phyloP scores from a whole-genome alignment of 805 yeast species.

The Yarrowia sp. region DNA sequence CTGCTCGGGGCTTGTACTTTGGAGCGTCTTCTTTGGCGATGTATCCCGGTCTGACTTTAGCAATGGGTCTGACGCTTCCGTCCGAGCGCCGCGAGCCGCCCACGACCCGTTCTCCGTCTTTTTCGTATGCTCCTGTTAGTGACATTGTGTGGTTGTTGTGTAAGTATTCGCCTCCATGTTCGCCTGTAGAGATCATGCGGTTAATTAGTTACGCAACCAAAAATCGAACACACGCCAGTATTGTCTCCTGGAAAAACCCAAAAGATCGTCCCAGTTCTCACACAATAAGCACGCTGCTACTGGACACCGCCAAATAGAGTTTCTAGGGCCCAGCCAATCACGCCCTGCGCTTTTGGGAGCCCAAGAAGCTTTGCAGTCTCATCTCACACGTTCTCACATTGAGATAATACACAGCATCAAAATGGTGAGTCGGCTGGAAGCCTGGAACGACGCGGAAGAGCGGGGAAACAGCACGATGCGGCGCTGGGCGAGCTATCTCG shows the following conservation, averaged over 20 bases:
- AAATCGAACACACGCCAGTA: background rate
- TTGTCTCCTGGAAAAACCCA: too few species aligned
- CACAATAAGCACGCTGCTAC: background rate
- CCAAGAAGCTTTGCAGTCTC: slow-evolving; percentile 23
- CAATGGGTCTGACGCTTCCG: slow-evolving; percentile 32
- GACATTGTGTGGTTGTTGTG: slow-evolving; percentile 6
- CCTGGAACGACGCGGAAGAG: background rate
- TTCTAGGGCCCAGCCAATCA: background rate
- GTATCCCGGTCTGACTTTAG: slow-evolving; percentile 34
- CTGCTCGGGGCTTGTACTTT: slow-evolving; percentile 16
- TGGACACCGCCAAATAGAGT: background rate
- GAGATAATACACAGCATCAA: slow-evolving; percentile 25
- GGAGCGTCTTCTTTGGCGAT: slow-evolving; percentile 34
- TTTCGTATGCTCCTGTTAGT: slow-evolving; percentile 6
- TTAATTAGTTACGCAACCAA: background rate
- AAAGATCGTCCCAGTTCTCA: background rate
- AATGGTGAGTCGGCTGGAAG: slow-evolving; percentile 7
- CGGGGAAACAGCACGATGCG: too few species aligned
- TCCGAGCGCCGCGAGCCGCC: slow-evolving; percentile 32
- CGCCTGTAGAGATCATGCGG: too few species aligned
- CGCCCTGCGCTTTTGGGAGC: background rate
- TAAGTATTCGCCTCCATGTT: too few species aligned
- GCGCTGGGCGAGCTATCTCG: too few species aligned
- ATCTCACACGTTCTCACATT: slow-evolving; percentile 17
- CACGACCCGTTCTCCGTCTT: slow-evolving; percentile 26